Percentiles rank a stretch among this genome's conserved stretches.
These are phyloP conservation scores for Volvox africanus DNA, from an alignment of 139 green algal species.

Conservation along the genomic window DNA sequence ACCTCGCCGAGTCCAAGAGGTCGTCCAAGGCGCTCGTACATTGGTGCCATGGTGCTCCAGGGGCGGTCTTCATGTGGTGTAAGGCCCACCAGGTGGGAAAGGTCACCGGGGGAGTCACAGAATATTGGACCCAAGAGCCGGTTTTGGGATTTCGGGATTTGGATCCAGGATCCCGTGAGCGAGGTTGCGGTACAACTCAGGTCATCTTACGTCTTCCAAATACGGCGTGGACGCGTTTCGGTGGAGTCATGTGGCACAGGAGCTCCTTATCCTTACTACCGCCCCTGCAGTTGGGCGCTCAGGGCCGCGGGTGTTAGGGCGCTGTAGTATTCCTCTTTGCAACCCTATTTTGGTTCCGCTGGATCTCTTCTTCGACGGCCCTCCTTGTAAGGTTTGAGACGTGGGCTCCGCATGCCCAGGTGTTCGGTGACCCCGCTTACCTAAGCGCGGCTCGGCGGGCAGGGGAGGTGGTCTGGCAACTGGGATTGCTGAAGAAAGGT, in stretches of 20 bases:
- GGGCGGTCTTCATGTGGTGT: slow-evolving; percentile 55
- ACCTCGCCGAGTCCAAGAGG: background rate
- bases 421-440: slow-evolving; percentile 41
- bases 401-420: slow-evolving; percentile 40
- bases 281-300: background rate
- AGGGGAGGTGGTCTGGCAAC: slow-evolving; percentile 62
- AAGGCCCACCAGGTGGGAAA: slow-evolving; percentile 52
- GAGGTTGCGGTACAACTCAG: no score
- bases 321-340: no score
- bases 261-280: background rate
- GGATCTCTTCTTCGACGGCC: no score
- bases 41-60: slow-evolving; percentile 67
- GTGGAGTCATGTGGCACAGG: background rate
- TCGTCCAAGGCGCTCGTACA: slow-evolving; percentile 45
- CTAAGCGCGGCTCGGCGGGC: slow-evolving; percentile 45
- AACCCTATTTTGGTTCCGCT: no score
- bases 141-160: background rate
- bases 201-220: no score
- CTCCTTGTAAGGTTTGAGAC: no score
- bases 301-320: no score
- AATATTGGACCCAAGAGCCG: no score
- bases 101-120: background rate
- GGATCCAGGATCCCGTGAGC: no score
- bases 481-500: slow-evolving; percentile 65
- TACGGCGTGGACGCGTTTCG: background rate